Conservation (phyloP, 345 rosid species). For the Gossypium arboreum region DNA sequence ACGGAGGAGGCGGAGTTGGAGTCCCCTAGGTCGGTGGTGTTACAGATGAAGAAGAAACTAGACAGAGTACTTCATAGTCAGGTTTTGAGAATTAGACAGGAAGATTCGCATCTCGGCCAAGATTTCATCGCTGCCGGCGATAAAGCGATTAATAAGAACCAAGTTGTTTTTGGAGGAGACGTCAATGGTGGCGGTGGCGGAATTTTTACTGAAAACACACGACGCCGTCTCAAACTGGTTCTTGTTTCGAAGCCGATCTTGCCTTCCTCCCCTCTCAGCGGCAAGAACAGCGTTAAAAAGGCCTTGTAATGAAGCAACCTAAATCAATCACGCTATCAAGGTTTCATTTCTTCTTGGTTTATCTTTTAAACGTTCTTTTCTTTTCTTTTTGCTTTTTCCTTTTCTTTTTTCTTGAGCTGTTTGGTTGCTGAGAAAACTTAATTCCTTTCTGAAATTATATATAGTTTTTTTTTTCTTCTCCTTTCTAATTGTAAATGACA, state of each 20-base stretch:
- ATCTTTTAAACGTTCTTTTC: background rate
- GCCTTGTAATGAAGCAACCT: conserved; percentile 24
- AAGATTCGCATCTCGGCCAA: conserved; percentile 37
- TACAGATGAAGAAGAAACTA: conserved; percentile 28
- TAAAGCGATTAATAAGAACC: conserved; percentile 10
- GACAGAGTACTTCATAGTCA: conserved; percentile 48
- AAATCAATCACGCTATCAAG: background rate
- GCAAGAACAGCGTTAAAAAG: conserved; percentile 34
- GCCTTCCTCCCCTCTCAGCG: conserved; percentile 82
- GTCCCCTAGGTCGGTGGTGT: conserved; percentile 52
- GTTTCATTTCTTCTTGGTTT: background rate
- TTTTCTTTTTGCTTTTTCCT: no score
- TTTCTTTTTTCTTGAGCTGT: background rate
- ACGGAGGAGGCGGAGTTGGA: conserved; percentile 37
- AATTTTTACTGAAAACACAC: conserved; percentile 9
- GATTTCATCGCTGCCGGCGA: conserved; percentile 29
- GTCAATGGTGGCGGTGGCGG: background rate
- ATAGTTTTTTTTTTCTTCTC: background rate
- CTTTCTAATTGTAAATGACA: background rate
- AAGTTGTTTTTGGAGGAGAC: background rate
- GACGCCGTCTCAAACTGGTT: conserved; percentile 27
- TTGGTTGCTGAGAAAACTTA: background rate
- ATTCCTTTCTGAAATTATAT: background rate
- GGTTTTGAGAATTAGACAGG: conserved; percentile 50
- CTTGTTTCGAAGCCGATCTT: conserved; percentile 45